phyloP scores from a whole-genome alignment of 2,329 filamentous ascomycete species.

The Elsinoe arachidis region DNA sequence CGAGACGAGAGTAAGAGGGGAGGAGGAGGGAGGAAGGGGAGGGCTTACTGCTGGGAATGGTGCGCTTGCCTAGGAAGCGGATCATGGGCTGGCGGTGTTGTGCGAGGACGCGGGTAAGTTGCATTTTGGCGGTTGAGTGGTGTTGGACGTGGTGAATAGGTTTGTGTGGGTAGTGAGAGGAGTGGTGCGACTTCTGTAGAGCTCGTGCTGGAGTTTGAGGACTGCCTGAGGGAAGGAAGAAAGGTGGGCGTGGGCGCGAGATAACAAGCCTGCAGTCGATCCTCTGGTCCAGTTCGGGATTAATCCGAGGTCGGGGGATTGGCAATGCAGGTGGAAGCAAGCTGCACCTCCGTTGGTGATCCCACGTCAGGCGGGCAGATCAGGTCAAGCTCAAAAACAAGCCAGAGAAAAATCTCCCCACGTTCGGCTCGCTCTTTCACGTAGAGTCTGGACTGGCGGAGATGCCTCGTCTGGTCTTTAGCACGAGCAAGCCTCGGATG shows the following conservation, averaged over 20 bases:
- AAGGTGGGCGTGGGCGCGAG: neutral
- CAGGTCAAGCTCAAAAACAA: neutral
- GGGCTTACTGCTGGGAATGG: slow-evolving; percentile 35
- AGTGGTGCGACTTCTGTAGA: neutral
- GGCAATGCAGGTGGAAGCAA: neutral
- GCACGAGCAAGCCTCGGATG: neutral
- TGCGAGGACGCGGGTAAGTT: slow-evolving; percentile 38
- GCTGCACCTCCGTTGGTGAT: neutral
- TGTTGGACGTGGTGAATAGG: neutral
- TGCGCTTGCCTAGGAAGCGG: slow-evolving; percentile 43
- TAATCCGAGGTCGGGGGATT: slow-evolving; percentile 5
- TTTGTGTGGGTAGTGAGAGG: neutral
- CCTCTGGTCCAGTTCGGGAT: neutral
- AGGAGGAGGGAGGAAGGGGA: neutral
- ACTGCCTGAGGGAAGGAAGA: slow-evolving; percentile 6
- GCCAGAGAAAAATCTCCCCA: too few species aligned
- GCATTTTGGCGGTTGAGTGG: slow-evolving; percentile 28
- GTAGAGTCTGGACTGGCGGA: neutral
- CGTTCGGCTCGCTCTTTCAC: too few species aligned
- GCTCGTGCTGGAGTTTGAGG: slow-evolving; percentile 6
- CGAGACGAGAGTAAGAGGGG: neutral
- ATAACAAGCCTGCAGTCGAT: neutral
- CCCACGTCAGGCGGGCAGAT: neutral
- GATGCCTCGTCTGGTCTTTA: neutral
- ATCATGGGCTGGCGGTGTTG: slow-evolving; percentile 44